Evolutionary conservation across 352 stramenopile genomes (phyloP), one percentile per base, ranked within the genome.

Genomic region (Globisporangium perplexum): DNA sequence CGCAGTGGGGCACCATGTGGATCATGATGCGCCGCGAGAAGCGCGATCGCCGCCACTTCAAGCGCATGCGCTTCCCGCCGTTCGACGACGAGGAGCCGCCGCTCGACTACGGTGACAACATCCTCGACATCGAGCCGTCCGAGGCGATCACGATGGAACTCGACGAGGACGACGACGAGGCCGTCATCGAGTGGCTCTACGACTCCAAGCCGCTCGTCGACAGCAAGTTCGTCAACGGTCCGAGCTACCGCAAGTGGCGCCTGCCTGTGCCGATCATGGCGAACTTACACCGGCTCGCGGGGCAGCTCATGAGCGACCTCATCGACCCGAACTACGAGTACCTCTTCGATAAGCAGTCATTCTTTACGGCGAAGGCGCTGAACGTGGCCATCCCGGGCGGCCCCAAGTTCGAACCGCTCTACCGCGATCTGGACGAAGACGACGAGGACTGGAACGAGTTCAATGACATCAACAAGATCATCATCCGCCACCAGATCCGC

Each of bases 381-480:
- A 99, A 99, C 77, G 80, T 99, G 10, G 95, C 97, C 28, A 99
- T 99, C 68, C 97, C 97, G 0, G 97, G 97, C 31, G 97, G 97
- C 10, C 97, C 97, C 15, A 99, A 99, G 78, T 99, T 99, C 65
- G 97, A 99, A 71, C 97, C 97, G 15, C 76, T 99, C 18, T 99
- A 97, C 66, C 88, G 95, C n/a, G 97, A 99, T 71, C 62, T 98
- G 12, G 95, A 98, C 54, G 92, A 98, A 47, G 95, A 99, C 51
- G 97, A 99, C 57, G 96, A 99, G 61, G 97, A 99, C 77, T 99
- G 97, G 97, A 99, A 99, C 80, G 97, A 99, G 69, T 99, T 99
- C 75, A 99, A 99, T 62, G 97, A 99, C 72, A 98, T 99, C 68
- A 98, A 99, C 74, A 99, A 99, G 76, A 99, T 99, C 67, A 99